Base-by-base conservation (phyloP, 768 basidiomycete species). In the Tulasnella sp. region DNA sequence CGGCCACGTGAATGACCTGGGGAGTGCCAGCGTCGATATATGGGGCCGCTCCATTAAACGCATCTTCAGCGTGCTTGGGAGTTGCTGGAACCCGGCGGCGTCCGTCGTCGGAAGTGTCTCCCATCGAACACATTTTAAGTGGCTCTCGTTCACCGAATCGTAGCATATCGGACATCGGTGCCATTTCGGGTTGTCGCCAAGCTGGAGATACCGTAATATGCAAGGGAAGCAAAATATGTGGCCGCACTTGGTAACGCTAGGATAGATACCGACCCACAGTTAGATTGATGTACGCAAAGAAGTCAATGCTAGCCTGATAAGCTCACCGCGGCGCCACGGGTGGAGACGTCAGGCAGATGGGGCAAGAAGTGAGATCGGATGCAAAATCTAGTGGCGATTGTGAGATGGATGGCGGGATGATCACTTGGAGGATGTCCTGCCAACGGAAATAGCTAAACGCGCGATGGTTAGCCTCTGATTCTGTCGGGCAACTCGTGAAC, bases 211-310 rank as follows among this genome's bases (percentile, higher is more conserved):
- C 70, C 92, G 92, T 44, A 97, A 74, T 59, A 94, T 89, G 72
- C 93, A 97, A 17, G 92, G 87, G 69, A 85, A 93, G 71, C 94
- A 98, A 72, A 84, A 98, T 44, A 94, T 92, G 79, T 99, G 96
- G 49, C 93, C 94, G 65, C 93, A 98, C 74, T 91, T 94, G 22
- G 93, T 97, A 84, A 92, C 92, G 24, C 57, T 55, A n/a, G 8
- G 15, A 21, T 5, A 30, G 3, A 15, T 2, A 12, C 22, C 27
- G 34, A 7, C 21, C 2, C 27, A 8, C 21, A 43, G 10, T 43
- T 15, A 56, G 58, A 25, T 15, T 4, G 11, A 15, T 24, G 30
- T 41, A 0, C 2, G 21, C 24, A 11, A 2, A 21, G 69, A 73
- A 72, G 34, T 15, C 34, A 38, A 38, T 38, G 34, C 7, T 7